Conservation (phyloP, 23 red algal species). For the Gracilaria gracilis region DNA sequence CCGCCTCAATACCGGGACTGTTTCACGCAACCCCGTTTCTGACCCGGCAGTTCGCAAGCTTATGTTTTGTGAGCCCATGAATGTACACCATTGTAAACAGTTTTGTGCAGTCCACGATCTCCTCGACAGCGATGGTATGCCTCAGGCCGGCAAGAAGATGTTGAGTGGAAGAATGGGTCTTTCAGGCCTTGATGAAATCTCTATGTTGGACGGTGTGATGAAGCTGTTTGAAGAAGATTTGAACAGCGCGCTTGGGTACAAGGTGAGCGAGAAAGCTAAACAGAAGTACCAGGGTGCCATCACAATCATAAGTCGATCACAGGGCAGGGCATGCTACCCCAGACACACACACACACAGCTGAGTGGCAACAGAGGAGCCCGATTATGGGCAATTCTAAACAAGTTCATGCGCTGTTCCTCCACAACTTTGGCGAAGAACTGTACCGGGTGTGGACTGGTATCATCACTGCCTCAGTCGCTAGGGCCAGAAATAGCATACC, state of each 20-base stretch:
- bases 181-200: conserved; percentile 43
- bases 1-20: conserved; percentile 45
- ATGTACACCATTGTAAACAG: background rate
- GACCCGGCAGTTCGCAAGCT: background rate
- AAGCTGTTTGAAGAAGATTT: conserved; percentile 52
- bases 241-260: conserved; percentile 20
- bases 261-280: conserved; percentile 42
- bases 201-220: conserved; percentile 35
- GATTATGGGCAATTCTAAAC: conserved; percentile 34
- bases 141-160: conserved; percentile 2
- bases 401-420: conserved; percentile 47
- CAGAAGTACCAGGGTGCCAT: conserved; percentile 41
- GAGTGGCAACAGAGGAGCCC: conserved; percentile 32
- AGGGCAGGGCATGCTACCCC: conserved; percentile 30
- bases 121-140: conserved; percentile 14
- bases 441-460: conserved; percentile 11
- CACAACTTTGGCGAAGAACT: conserved; percentile 43
- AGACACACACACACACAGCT: conserved; percentile 18
- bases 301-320: conserved; percentile 5
- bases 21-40: background rate
- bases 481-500: background rate
- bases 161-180: conserved; percentile 46
- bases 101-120: conserved; percentile 1
- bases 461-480: conserved; percentile 31
- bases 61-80: conserved; percentile 61